phyloP scores from a whole-genome alignment of 2,329 filamentous ascomycete species.

The Botrytis hyacinthi region DNA sequence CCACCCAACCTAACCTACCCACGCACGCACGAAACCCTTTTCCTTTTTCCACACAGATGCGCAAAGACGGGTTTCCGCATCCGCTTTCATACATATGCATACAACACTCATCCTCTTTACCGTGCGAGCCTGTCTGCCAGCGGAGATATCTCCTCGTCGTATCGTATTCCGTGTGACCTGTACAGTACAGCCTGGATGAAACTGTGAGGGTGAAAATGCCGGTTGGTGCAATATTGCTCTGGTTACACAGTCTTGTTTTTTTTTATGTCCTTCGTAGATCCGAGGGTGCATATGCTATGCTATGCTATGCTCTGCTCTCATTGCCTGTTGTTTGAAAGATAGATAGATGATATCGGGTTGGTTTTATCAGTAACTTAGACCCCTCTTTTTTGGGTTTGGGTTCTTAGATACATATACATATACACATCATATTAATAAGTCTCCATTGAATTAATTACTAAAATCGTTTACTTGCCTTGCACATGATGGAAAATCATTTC shows the following conservation, averaged over 20 bases:
- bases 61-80: background rate
- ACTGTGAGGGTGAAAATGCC: background rate
- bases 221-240: background rate
- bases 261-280: background rate
- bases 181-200: background rate
- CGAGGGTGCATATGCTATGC: background rate
- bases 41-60: background rate
- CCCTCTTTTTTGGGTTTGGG: background rate
- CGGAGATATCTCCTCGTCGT: background rate
- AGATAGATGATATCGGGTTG: background rate
- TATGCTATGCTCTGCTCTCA: background rate
- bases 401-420: background rate
- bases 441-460: background rate
- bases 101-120: background rate
- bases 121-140: too few species aligned
- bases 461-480: background rate
- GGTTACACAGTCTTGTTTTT: background rate
- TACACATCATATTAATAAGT: background rate
- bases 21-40: background rate
- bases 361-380: background rate
- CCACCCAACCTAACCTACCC: too few species aligned
- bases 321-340: background rate
- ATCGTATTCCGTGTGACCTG: background rate
- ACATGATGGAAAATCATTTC: background rate
- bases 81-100: background rate